Evolutionary conservation across 805 yeast genomes (phyloP).

Genomic region (Metschnikowia lachancei): DNA sequence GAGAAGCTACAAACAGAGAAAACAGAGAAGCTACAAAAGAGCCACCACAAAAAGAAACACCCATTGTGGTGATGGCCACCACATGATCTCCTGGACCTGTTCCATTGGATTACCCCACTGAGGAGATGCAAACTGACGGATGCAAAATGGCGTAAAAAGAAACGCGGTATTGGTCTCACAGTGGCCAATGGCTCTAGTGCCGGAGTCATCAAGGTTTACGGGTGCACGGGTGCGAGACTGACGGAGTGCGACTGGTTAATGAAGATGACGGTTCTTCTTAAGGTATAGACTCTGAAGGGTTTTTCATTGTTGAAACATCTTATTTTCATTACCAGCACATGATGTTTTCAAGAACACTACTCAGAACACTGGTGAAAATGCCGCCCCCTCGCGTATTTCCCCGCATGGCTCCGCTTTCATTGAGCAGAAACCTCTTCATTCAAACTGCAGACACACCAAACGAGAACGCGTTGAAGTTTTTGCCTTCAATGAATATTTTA

Average conservation of each 20-base stretch:
- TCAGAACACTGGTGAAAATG: neutral
- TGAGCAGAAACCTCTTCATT: slow-evolving; percentile 47
- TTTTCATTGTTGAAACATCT: neutral
- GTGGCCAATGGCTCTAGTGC: slow-evolving; percentile 1
- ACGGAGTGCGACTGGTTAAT: too few species aligned
- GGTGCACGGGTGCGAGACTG: slow-evolving; percentile 3
- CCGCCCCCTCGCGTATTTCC: slow-evolving; percentile 3
- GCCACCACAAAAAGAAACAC: too few species aligned
- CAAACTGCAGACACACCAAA: slow-evolving; percentile 87
- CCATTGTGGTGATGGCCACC: too few species aligned
- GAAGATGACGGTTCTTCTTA: too few species aligned
- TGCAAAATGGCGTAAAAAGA: slow-evolving; percentile 5
- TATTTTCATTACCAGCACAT: neutral
- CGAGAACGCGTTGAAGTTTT: slow-evolving; percentile 78
- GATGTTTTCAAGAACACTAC: slow-evolving; percentile 5
- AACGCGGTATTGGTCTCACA: neutral
- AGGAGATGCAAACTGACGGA: neutral
- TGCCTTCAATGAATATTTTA: slow-evolving; percentile 70
- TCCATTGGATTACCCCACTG: too few species aligned
- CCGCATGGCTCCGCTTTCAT: neutral
- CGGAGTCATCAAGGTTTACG: slow-evolving; percentile 8
- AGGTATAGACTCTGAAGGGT: too few species aligned
- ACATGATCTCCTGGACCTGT: too few species aligned
- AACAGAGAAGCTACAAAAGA: too few species aligned
- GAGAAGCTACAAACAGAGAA: too few species aligned